These are phyloP conservation scores for Picea abies DNA, from an alignment of 83 land plant genomes.

Conservation along the genomic window DNA sequence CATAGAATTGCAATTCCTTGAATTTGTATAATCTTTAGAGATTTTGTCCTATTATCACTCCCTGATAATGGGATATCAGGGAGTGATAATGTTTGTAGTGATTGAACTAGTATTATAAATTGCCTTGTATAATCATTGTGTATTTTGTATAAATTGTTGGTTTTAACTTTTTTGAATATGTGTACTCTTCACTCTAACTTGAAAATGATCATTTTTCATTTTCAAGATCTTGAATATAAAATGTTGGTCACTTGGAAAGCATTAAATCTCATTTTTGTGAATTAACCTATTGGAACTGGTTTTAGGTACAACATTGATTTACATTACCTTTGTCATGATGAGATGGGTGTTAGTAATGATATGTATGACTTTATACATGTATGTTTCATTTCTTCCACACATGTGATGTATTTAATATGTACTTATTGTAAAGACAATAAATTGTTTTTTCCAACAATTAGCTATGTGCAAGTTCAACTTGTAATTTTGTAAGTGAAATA, in stretches of 20 bases:
- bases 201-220: background rate
- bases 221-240: background rate
- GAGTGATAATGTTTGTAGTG: background rate
- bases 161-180: background rate
- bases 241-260: constrained; percentile 36
- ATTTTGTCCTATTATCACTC: background rate
- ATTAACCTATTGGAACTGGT: constrained; percentile 97
- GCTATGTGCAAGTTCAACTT: background rate
- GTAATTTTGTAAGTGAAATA: background rate
- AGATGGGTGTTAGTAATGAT: constrained; percentile 60
- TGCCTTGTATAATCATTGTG: background rate
- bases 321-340: constrained; percentile 69
- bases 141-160: background rate
- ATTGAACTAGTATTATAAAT: background rate
- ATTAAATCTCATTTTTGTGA: constrained; percentile 81
- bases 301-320: constrained; percentile 86
- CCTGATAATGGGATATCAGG: no score
- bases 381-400: background rate
- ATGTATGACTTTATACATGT: constrained; percentile 76
- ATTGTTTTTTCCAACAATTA: background rate
- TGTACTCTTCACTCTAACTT: background rate
- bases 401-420: background rate
- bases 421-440: background rate
- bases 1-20: no score
- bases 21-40: no score